phyloP scores from a whole-genome alignment of 352 stramenopile species.

The Phytophthora uliginosa region DNA sequence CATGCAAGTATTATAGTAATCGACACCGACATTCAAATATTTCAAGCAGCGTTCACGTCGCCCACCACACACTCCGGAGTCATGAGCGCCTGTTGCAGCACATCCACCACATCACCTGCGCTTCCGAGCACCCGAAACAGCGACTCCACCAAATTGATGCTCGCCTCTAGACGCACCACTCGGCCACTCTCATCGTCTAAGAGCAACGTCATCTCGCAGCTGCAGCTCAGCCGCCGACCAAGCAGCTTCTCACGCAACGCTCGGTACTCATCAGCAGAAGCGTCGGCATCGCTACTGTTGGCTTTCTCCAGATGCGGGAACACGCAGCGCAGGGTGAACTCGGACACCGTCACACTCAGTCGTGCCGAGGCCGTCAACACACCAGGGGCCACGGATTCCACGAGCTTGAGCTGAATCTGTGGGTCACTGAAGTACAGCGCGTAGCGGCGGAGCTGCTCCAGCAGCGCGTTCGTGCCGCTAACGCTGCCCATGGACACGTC shows the following conservation, averaged over 20 bases:
- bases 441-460: constrained; percentile 21
- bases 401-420: constrained; percentile 10
- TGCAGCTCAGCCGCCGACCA: constrained; percentile 5
- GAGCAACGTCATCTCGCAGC: constrained; percentile 16
- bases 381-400: constrained; percentile 13
- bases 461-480: constrained; percentile 8
- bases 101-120: background rate
- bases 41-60: background rate
- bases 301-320: constrained; percentile 19
- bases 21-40: background rate
- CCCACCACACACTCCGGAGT: background rate
- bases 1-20: background rate
- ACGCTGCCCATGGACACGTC: constrained; percentile 19
- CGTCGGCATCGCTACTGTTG: background rate
- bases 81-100: constrained; percentile 7
- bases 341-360: constrained; percentile 11
- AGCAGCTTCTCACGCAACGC: constrained; percentile 15
- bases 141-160: constrained; percentile 1
- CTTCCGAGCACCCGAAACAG: constrained; percentile 8
- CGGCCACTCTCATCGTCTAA: constrained; percentile 11
- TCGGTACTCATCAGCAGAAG: constrained; percentile 9
- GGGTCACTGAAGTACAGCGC: constrained; percentile 23
- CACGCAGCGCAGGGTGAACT: constrained; percentile 19
- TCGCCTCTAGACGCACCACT: constrained; percentile 14
- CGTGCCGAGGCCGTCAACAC: constrained; percentile 1